Percentiles rank a stretch among this genome's conserved stretches.
Evolutionary conservation across 768 basidiomycete species (phyloP).

Genomic region (Pleurotus platypus): DNA sequence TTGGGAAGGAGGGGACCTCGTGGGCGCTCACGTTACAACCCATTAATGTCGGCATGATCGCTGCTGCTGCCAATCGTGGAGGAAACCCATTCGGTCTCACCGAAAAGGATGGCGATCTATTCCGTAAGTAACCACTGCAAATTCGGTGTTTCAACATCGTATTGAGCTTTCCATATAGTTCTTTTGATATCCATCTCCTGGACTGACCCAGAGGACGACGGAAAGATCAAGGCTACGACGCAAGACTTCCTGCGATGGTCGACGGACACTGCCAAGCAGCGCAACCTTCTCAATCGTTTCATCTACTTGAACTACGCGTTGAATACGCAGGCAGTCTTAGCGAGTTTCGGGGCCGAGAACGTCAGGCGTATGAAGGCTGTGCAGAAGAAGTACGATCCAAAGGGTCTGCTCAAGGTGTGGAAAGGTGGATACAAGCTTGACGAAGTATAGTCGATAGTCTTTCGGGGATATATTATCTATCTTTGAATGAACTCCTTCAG

Average conservation of each 20-base stretch:
- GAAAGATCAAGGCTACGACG: neutral
- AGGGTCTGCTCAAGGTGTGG: conserved; percentile 2
- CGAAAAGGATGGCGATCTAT: conserved; percentile 10
- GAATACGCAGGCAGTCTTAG: conserved; percentile 1
- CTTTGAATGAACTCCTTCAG: neutral
- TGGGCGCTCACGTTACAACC: conserved; percentile 10
- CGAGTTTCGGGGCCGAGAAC: neutral
- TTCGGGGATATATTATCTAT: neutral
- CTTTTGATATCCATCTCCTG: conserved; percentile 9
- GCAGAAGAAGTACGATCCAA: conserved; percentile 3
- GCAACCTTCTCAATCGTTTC: conserved; percentile 7
- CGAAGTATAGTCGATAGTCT: no score
- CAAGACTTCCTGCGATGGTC: conserved; percentile 5
- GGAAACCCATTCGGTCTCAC: conserved; percentile 10
- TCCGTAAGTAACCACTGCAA: conserved; percentile 5
- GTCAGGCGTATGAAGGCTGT: neutral
- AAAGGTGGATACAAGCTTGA: conserved; percentile 4
- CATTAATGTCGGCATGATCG: conserved; percentile 8
- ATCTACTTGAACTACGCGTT: conserved; percentile 11
- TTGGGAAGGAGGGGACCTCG: neutral
- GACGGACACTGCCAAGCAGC: neutral
- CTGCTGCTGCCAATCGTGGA: conserved; percentile 3
- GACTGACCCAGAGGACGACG: conserved; percentile 10
- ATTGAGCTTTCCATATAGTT: neutral
- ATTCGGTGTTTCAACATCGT: no score